Evolutionary conservation across 2,329 filamentous ascomycete genomes (phyloP), one percentile per base, ranked within the genome.

Genomic region (Colletotrichum eleusines): DNA sequence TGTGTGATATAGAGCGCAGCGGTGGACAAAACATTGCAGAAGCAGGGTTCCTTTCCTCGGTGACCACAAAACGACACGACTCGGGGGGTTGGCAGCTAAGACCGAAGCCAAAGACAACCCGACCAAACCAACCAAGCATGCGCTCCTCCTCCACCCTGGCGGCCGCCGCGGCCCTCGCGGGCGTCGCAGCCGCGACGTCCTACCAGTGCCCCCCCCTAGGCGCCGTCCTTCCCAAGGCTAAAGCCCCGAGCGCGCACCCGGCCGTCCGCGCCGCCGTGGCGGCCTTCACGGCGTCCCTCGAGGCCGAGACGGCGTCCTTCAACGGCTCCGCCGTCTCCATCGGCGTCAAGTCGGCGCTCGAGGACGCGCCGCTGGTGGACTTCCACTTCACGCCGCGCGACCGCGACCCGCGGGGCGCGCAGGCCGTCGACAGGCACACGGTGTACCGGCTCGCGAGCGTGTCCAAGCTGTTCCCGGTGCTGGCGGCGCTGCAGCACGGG

Each of bases 381-480:
- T 66, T 69, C 14, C 77, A 77, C 69, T 72, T 74, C 48, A 76
- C 76, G 5, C 76, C 76, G 44, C 55, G 35, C n/a, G 44, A 46
- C 3, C 58, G 66, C 26, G 69, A 71, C 51, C 57, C 72, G 53
- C 53, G 46, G 18, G 76, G 77, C 3, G 77, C 79, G 8, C 69
- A 73, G 26, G 55, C 72, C 60, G 75, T 81, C 6, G 72, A 77
- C 44, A 53, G 69, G 6, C 73, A 84, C 60, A 81, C 76, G 0
- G 75, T 82, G 26, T 87, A 81, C 73, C 76, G 80, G 2, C 74
- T 83, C 5, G 81, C 78, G 18, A 86, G 84, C 71, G 75, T 86
- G 14, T 83, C 83, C 12, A 86, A 87, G 74, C 66, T 68, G 44
- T 66, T 71, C 59, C 46, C 63, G 23, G 67, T 65, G 58, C 68